Conservation (phyloP, 352 stramenopile species). For the Phytophthora vignae region DNA sequence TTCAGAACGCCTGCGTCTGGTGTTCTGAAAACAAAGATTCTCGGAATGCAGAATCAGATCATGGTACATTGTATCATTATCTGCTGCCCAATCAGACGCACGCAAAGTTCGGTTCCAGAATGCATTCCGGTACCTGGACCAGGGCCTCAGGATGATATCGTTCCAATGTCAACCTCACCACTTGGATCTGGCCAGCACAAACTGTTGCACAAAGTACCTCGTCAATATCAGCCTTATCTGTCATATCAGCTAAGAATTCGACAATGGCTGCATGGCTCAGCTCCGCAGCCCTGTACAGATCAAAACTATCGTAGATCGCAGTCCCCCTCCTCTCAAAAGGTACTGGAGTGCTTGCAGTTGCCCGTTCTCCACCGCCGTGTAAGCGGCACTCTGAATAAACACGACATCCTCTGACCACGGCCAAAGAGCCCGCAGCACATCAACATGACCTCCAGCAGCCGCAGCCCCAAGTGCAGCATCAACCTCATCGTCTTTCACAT, state of each 20-base stretch:
- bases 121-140: no score
- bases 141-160: no score
- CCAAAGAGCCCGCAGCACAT: not conserved
- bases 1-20: no score
- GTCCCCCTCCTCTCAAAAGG: not conserved
- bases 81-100: no score
- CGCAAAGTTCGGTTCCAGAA: no score
- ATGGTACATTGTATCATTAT: no score
- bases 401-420: not conserved
- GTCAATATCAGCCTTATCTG: no score
- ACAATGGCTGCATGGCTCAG: not conserved
- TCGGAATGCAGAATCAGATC: no score
- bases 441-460: not conserved
- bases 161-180: no score
- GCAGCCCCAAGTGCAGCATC: not conserved
- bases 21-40: no score
- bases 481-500: not conserved
- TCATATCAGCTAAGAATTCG: not conserved
- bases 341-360: not conserved
- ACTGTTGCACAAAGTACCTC: no score
- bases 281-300: not conserved
- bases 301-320: not conserved
- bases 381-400: not conserved
- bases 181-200: no score
- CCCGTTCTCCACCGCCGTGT: not conserved